phyloP scores from a whole-genome alignment of 345 rosid species.

The Brassica incana region DNA sequence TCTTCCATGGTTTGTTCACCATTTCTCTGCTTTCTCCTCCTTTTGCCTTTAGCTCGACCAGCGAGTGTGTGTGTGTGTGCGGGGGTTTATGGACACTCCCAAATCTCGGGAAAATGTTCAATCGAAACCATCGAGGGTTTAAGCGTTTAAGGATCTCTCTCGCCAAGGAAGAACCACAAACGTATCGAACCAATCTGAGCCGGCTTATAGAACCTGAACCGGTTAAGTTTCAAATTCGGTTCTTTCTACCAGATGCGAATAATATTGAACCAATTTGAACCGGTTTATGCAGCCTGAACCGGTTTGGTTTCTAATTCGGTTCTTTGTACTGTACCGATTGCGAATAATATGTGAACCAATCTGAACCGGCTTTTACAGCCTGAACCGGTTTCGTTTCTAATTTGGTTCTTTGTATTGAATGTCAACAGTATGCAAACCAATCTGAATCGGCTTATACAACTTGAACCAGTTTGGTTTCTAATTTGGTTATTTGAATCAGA shows the following conservation, averaged over 20 bases:
- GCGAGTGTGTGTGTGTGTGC: not conserved
- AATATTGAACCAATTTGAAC: not conserved
- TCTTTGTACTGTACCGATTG: not conserved
- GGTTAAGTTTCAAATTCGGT: not conserved
- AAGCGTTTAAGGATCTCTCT: constrained; percentile 29
- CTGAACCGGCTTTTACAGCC: too few species aligned
- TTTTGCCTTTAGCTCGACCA: constrained; percentile 1
- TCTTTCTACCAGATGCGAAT: not conserved
- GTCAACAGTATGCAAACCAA: too few species aligned
- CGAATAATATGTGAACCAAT: not conserved
- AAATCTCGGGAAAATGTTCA: constrained; percentile 36
- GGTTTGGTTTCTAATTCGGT: not conserved
- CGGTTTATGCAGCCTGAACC: not conserved
- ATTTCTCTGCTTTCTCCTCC: constrained; percentile 37
- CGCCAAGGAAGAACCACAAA: not conserved
- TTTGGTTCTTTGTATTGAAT: too few species aligned
- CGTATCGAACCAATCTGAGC: constrained; percentile 12
- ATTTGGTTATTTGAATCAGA: not conserved
- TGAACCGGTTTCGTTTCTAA: too few species aligned
- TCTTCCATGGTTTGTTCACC: constrained; percentile 86
- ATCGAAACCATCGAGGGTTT: constrained; percentile 21
- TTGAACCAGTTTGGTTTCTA: not conserved
- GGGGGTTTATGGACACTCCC: constrained; percentile 35
- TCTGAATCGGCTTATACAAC: not conserved
- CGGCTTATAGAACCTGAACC: not conserved